Evolutionary conservation across 129 eudicot genomes (phyloP).

Genomic region (Chrysanthemum lavandulifolium): DNA sequence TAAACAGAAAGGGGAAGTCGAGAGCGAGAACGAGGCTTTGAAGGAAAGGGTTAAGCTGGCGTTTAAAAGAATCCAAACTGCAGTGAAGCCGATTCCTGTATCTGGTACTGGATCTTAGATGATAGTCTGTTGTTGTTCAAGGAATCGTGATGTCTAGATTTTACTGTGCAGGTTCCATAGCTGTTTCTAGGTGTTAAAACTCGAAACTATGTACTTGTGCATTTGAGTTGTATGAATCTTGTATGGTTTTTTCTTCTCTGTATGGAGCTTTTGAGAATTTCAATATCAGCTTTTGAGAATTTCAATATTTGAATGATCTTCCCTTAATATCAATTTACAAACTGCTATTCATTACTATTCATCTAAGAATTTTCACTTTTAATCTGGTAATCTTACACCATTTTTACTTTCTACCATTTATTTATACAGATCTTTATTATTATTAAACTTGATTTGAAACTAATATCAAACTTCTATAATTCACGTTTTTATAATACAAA

Average conservation of each 20-base stretch:
- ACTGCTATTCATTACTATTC: too few relatives aligned
- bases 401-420: too few relatives aligned
- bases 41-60: slow-evolving; percentile 84
- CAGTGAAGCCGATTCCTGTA: slow-evolving; percentile 75
- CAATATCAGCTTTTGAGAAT: too few relatives aligned
- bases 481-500: too few relatives aligned
- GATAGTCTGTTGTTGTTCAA: background rate
- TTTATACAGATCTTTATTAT: too few relatives aligned
- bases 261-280: background rate
- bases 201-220: background rate
- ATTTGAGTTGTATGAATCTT: slow-evolving; percentile 6
- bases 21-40: slow-evolving; percentile 72
- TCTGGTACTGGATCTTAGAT: slow-evolving; percentile 25
- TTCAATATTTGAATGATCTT: too few relatives aligned
- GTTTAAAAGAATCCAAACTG: slow-evolving; percentile 59
- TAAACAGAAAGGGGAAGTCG: slow-evolving; percentile 81
- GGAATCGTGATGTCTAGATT: slow-evolving; percentile 3
- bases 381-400: too few relatives aligned
- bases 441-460: too few relatives aligned
- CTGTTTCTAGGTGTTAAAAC: slow-evolving; percentile 10
- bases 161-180: slow-evolving; percentile 7
- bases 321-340: too few relatives aligned
- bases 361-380: too few relatives aligned
- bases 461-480: too few relatives aligned
- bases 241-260: background rate